Evolutionary conservation across 768 basidiomycete species (phyloP), one percentile per base, ranked within the genome.

Genomic region (Nidularia sp.): DNA sequence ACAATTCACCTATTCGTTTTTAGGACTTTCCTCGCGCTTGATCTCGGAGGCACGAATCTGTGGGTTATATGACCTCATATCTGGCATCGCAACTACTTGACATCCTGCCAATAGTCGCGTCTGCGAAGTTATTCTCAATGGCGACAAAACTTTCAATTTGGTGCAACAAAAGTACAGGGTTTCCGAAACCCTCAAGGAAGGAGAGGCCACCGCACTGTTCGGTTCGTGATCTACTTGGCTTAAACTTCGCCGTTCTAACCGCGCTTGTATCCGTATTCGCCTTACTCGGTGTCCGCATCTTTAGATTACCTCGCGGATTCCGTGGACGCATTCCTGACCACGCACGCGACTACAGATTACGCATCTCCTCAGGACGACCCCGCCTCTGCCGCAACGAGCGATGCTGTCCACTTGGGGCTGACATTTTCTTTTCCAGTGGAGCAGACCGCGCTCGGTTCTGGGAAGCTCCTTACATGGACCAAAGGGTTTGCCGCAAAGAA

Each of bases 381-480:
- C 13, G 52, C 36, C 9, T 39, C 45, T 15, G 53, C 55, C 9
- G 58, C 55, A 13, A 34, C 62, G 22, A 59, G 66, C 1, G 72
- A 78, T 58, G 60, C 69, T 2, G 71, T 81, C 6, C 70, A 75
- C 47, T 85, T 99, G 2, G 97, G 96, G 6, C 79, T 99, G 48
- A 98, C 97, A 0, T 99, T 98, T 68, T 94, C 91, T 31, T 97
- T 98, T 75, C 97, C 97, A 1, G 97, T 98, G 31, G 93, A 97
- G 61, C 97, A 99, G 66, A 93, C 92, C 0, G 94, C 97, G 0
- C 78, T 98, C 22, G 87, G 87, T 60, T 83, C 85, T 22, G 97
- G 97, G 1, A 90, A 85, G 54, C 87, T 99, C 55, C 74, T 98
- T 34, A 96, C 90, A 0, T 94, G 92, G 92, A 98, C 92, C 3